These are phyloP conservation scores for Lactarius trivialis DNA, from an alignment of 768 basidiomycete genomes.

Conservation along the genomic window DNA sequence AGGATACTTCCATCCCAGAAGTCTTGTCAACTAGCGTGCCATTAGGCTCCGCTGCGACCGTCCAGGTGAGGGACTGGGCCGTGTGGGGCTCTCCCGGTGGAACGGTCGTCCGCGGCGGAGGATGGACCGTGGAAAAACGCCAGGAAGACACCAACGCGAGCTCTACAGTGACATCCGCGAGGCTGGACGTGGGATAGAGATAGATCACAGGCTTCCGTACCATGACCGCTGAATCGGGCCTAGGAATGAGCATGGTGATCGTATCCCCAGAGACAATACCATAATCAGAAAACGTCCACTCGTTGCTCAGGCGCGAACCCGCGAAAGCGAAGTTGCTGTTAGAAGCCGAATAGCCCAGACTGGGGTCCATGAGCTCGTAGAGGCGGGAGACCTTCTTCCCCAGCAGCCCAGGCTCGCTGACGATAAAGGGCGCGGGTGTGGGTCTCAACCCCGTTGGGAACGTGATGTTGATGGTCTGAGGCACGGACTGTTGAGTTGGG, in stretches of 20 bases:
- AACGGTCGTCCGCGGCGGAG: background rate
- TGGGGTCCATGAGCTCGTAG: background rate
- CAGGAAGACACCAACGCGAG: background rate
- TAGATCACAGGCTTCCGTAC: conserved; percentile 16
- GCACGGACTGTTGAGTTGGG: background rate
- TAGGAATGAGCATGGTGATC: background rate
- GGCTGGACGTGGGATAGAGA: conserved; percentile 4
- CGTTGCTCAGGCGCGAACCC: background rate
- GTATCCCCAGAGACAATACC: background rate
- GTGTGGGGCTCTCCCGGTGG: background rate
- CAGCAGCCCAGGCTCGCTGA: background rate
- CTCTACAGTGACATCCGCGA: conserved; percentile 6
- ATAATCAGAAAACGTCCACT: background rate
- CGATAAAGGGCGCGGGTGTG: background rate
- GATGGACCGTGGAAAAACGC: conserved; percentile 10
- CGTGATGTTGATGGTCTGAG: background rate
- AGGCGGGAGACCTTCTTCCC: background rate
- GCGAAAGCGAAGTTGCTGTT: background rate
- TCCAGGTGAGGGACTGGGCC: conserved; percentile 5
- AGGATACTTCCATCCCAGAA: conserved; percentile 7
- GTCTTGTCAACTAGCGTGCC: conserved; percentile 9
- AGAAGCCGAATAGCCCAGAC: background rate
- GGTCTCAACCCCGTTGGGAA: background rate
- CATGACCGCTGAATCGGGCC: background rate
- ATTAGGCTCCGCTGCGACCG: conserved; percentile 6